A percentile compares a stretch with the other conserved stretches of the same genome.
phyloP scores from a whole-genome alignment of 2,329 filamentous ascomycete species.

The Fusarium foetens region DNA sequence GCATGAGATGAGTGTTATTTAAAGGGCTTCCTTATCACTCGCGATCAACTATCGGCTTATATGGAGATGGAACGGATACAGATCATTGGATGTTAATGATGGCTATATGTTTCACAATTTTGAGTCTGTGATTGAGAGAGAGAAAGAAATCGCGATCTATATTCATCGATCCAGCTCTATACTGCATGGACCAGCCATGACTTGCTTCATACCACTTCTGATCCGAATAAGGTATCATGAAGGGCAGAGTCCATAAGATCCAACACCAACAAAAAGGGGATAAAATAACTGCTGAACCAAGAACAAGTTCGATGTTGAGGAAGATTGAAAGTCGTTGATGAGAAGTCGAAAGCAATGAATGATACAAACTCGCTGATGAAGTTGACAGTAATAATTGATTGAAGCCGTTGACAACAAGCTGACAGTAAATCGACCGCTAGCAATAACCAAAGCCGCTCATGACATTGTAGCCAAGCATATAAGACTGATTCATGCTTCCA shows the following conservation, averaged over 20 bases:
- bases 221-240: background rate
- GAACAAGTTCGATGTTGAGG: too few species aligned
- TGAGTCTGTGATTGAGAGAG: background rate
- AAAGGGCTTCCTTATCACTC: background rate
- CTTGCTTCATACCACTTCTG: background rate
- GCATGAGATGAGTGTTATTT: background rate
- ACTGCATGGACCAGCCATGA: background rate
- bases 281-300: background rate
- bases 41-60: background rate
- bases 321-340: background rate
- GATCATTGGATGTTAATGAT: fast-evolving
- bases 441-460: background rate
- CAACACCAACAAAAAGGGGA: background rate
- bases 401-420: fast-evolving
- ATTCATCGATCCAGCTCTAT: too few species aligned
- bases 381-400: background rate
- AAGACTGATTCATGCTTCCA: background rate
- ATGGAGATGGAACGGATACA: background rate
- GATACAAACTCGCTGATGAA: background rate
- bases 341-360: background rate
- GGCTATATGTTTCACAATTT: fast-evolving
- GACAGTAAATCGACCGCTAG: background rate
- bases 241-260: background rate
- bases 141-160: too few species aligned
- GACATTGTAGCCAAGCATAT: too few species aligned